A percentile compares a stretch with the other conserved stretches of the same genome.
phyloP scores from a whole-genome alignment of 2,329 filamentous ascomycete species.

The Aspergillus transmontanensis region DNA sequence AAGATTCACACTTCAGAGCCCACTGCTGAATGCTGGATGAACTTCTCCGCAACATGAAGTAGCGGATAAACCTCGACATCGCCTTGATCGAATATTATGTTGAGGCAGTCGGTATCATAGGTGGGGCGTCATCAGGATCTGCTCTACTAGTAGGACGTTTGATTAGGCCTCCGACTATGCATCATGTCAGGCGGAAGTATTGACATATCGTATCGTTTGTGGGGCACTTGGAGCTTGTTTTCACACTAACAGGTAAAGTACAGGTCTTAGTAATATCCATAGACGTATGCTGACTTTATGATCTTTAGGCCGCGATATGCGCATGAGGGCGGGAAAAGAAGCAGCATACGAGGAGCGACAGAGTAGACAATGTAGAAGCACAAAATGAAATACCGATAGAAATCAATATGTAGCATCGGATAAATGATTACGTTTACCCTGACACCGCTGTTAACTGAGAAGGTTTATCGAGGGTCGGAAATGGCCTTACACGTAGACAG shows the following conservation, averaged over 20 bases:
- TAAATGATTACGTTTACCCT: background rate
- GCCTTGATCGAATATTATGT: slow-evolving; percentile 1
- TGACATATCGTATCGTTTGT: slow-evolving; percentile 4
- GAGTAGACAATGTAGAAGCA: background rate
- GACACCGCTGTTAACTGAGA: background rate
- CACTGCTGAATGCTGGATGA: slow-evolving; percentile 3
- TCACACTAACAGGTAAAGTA: background rate
- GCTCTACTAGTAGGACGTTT: slow-evolving; percentile 5
- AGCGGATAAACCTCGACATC: slow-evolving; percentile 1
- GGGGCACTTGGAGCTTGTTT: background rate
- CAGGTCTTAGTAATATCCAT: slow-evolving; percentile 12
- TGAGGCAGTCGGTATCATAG: slow-evolving; percentile 4
- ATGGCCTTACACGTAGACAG: background rate
- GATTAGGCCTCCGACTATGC: background rate
- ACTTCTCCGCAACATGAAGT: background rate
- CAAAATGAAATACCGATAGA: background rate
- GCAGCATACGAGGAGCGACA: background rate
- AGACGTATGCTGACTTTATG: background rate
- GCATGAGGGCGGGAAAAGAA: background rate
- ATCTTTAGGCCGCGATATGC: slow-evolving; percentile 5
- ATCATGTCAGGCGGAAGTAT: no score
- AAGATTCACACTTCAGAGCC: background rate
- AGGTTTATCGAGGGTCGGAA: background rate
- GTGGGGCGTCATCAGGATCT: slow-evolving; percentile 6
- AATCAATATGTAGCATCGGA: background rate